phyloP scores from a whole-genome alignment of 306 rosid genomes.

The Macrotyloma uniflorum region DNA sequence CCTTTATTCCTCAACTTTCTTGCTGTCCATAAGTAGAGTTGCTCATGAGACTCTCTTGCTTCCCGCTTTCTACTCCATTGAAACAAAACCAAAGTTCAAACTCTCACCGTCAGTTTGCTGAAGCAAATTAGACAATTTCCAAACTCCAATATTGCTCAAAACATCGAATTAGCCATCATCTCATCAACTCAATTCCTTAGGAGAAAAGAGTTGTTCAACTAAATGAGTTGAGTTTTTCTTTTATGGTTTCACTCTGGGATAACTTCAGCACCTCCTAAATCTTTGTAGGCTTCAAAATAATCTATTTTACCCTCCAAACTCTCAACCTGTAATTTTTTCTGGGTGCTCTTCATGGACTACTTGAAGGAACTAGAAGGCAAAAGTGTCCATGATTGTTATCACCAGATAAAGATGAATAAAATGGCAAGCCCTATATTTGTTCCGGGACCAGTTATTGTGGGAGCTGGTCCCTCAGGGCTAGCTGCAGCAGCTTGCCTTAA shows the following conservation, averaged over 20 bases:
- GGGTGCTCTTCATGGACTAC: conserved; percentile 51
- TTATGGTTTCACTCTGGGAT: conserved; percentile 8
- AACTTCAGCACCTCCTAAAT: neutral
- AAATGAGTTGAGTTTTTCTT: conserved; percentile 4
- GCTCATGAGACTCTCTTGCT: conserved; percentile 9
- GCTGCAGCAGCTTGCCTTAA: conserved; percentile 91
- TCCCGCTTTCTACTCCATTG: conserved; percentile 34
- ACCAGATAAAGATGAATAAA: conserved; percentile 29
- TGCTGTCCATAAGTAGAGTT: neutral
- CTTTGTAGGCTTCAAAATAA: neutral
- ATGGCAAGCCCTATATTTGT: conserved; percentile 35
- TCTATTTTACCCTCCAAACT: neutral
- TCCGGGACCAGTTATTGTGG: conserved; percentile 77
- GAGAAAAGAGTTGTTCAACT: neutral
- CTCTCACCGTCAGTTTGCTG: conserved; percentile 17
- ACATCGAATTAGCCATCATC: neutral
- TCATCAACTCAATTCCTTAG: neutral
- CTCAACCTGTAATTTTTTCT: neutral
- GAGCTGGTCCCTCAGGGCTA: conserved; percentile 96
- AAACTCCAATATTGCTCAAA: conserved; percentile 15
- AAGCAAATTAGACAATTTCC: conserved; percentile 19
- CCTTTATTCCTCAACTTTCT: conserved; percentile 34
- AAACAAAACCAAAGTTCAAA: conserved; percentile 31
- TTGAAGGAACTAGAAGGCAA: conserved; percentile 78
- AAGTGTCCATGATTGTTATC: conserved; percentile 55